phyloP scores from a whole-genome alignment of 192 early-diverging fungal genomes.

The Phlyctochytrium planicorne region DNA sequence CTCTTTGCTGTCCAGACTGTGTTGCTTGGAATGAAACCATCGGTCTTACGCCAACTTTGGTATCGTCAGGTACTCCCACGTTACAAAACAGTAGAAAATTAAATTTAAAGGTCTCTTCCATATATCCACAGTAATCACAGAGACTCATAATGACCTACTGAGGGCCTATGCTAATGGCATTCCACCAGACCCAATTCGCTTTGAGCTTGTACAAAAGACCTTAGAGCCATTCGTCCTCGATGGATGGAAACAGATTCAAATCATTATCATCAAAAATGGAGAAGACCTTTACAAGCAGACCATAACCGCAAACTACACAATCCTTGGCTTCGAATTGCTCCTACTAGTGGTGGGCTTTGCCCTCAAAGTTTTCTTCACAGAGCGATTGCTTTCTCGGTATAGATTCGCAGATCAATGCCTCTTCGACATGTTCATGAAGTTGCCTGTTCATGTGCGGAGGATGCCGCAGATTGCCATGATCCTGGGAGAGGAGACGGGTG shows the following conservation, averaged over 20 bases:
- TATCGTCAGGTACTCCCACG: background rate
- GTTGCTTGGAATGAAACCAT: background rate
- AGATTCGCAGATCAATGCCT: conserved; percentile 12
- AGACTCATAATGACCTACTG: background rate
- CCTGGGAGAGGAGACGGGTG: background rate
- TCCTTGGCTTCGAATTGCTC: background rate
- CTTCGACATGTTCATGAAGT: background rate
- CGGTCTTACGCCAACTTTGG: background rate
- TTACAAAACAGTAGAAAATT: background rate
- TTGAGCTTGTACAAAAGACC: background rate
- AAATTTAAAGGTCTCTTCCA: background rate
- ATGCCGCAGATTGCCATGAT: conserved; percentile 8
- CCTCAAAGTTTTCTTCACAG: background rate
- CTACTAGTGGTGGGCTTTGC: background rate
- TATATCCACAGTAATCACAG: background rate
- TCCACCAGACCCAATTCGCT: background rate
- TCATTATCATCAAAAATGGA: background rate
- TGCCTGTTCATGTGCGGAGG: conserved; percentile 5
- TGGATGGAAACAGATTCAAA: background rate
- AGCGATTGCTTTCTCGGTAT: background rate
- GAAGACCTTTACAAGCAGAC: background rate
- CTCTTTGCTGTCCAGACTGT: background rate
- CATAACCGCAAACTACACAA: background rate
- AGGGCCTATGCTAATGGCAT: background rate
- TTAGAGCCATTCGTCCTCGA: background rate